These are phyloP conservation scores for Cutaneotrichosporon dermatis DNA, from an alignment of 1,284 basidiomycete genomes.

Conservation along the genomic window DNA sequence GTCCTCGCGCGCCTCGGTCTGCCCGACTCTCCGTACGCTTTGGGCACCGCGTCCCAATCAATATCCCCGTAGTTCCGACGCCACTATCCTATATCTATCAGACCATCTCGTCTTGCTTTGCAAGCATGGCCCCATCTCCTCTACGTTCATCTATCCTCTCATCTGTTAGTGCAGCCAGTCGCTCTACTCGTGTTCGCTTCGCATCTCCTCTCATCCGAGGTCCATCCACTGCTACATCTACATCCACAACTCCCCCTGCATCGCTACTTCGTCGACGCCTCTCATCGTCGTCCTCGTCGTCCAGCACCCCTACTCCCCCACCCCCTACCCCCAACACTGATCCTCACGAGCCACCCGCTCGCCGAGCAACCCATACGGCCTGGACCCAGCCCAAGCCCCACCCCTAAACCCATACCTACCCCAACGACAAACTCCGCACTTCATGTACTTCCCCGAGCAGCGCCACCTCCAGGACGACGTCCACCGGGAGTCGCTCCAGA, in stretches of 20 bases:
- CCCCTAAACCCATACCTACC: neutral
- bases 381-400: neutral
- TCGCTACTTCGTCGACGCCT: neutral
- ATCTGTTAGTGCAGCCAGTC: too few relatives aligned
- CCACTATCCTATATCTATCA: neutral
- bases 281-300: neutral
- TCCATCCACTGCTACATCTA: neutral
- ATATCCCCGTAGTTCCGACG: neutral
- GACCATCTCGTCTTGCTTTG: neutral
- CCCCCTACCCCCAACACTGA: neutral
- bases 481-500: conserved; percentile 16
- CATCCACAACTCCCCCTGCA: neutral
- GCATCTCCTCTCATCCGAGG: conserved; percentile 2
- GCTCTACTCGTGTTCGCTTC: neutral
- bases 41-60: conserved; percentile 2
- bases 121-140: neutral
- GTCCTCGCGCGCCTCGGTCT: neutral
- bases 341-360: too few relatives aligned
- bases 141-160: neutral
- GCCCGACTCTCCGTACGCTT: conserved; percentile 2
- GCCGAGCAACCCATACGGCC: neutral
- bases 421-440: neutral
- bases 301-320: neutral
- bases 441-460: conserved; percentile 1
- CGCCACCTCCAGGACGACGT: conserved; percentile 19